Evolutionary conservation across 2,329 filamentous ascomycete genomes (phyloP), one percentile per base, ranked within the genome.

Genomic region (Emericellopsis cladophorae): DNA sequence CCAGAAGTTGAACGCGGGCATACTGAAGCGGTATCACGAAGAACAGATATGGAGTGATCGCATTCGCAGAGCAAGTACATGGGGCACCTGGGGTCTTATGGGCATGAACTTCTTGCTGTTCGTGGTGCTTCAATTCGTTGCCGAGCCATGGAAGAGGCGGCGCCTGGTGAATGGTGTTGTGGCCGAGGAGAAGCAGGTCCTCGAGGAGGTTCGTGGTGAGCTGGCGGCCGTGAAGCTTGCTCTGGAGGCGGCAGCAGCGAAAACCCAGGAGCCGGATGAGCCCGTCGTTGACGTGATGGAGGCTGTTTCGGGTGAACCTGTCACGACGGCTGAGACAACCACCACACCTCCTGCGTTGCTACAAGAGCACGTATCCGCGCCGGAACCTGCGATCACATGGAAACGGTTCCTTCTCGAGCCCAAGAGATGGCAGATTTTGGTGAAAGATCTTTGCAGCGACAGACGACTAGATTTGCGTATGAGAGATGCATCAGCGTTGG

Each of bases 21-120:
- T 96, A 51, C 68, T 95, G 40, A 84, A 84, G 46, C 78, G 93
- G 45, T 98, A 98, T 61, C 92, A 98, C 60, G 92, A 98, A 64
- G 92, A 98, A 66, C 92, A 98, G 66, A 93, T 98, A 42, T 98
- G 92, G 92, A 94, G 86, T 55, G 92, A 98, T 59, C 90, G 94
- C 51, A 98, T 98, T 56, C 74, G 92, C 31, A 74, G 92, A 48
- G 95, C 95, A 70, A 92, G 84, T 58, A 98, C 92, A 0, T 98
- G 92, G 92, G 90, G 93, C 31, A 98, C 92, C 0, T 96, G 93
- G 79, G 92, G 90, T 1, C 66, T 98, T 46, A 98, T 98, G 92
- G 90, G 90, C 21, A 76, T 96, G 54, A 98, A 98, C 56, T 84
- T 96, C 26, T 59, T 96, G 45, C 64, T 98, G 37, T 86, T 98